Conservation (phyloP, 2,329 filamentous ascomycete genomes). For the Hirsutella rhossiliensis region DNA sequence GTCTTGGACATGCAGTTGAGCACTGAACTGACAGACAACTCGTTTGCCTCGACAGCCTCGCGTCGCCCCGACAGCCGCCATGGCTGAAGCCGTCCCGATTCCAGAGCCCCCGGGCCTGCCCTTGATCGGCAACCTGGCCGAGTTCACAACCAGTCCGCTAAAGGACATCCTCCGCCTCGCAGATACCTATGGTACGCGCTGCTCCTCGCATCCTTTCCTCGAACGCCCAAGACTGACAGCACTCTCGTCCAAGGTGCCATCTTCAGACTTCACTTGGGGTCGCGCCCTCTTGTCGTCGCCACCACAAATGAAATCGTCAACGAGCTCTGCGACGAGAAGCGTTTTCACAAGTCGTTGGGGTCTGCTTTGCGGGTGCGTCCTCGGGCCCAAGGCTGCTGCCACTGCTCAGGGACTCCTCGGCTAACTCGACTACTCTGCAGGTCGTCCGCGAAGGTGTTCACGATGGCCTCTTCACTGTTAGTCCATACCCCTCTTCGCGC, state of each 20-base stretch:
- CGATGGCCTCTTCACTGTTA: constrained; percentile 55
- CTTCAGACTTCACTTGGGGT: constrained; percentile 40
- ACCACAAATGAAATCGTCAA: constrained; percentile 44
- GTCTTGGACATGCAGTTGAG: no score
- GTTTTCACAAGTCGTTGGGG: constrained; percentile 48
- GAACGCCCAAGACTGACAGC: background rate
- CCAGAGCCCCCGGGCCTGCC: constrained; percentile 53
- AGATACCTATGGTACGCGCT: constrained; percentile 48
- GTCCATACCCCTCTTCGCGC: constrained; percentile 1
- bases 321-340: constrained; percentile 52
- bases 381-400: no score
- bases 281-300: constrained; percentile 35
- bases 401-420: background rate
- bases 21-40: background rate
- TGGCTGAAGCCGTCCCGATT: constrained; percentile 33
- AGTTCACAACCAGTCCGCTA: constrained; percentile 48
- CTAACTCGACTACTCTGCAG: constrained; percentile 6
- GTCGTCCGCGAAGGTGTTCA: constrained; percentile 47
- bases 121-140: constrained; percentile 51
- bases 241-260: constrained; percentile 38
- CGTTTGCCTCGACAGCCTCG: background rate
- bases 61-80: constrained; percentile 5
- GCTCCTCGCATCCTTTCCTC: background rate
- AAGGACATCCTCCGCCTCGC: constrained; percentile 43
- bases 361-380: constrained; percentile 28